These are phyloP conservation scores for Xylaria sp. DNA, from an alignment of 2,329 filamentous ascomycete genomes.

Conservation along the genomic window DNA sequence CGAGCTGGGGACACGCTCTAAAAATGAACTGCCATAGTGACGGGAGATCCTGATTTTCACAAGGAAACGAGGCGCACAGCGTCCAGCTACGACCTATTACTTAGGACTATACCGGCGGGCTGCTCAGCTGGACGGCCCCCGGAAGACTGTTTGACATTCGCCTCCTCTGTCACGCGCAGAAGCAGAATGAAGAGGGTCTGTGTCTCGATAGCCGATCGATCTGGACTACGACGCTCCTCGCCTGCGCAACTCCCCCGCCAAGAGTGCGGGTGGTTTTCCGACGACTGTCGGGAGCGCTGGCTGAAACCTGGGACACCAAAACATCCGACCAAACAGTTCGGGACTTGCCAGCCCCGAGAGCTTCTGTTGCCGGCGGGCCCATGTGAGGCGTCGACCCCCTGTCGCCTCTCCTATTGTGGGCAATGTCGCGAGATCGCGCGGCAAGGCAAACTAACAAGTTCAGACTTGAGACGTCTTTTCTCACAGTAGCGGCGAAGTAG, in stretches of 20 bases:
- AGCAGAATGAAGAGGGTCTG: background rate
- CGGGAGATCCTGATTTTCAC: slow-evolving; percentile 25
- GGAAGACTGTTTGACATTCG: slow-evolving; percentile 36
- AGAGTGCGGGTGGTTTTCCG: slow-evolving; percentile 17
- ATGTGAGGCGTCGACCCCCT: background rate
- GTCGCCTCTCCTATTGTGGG: slow-evolving; percentile 12
- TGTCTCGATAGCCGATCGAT: slow-evolving; percentile 14
- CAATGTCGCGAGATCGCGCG: slow-evolving; percentile 10
- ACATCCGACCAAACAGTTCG: slow-evolving; percentile 43
- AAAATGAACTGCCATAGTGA: slow-evolving; percentile 9
- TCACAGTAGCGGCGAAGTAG: no score
- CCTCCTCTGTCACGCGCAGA: slow-evolving; percentile 27
- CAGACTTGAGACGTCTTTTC: background rate
- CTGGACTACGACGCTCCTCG: background rate
- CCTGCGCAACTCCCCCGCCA: background rate
- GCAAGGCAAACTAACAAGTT: background rate
- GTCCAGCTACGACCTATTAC: slow-evolving; percentile 24
- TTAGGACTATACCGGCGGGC: background rate
- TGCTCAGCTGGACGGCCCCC: slow-evolving; percentile 21
- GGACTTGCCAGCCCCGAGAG: slow-evolving; percentile 43
- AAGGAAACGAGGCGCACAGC: slow-evolving; percentile 36
- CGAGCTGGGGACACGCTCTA: background rate
- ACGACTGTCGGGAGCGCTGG: slow-evolving; percentile 18
- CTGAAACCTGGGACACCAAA: slow-evolving; percentile 46
- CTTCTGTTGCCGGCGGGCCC: background rate